A percentile compares a stretch with the other conserved stretches of the same genome.
Evolutionary conservation across 202 grass and related monocot species (phyloP).

Genomic region (Zoysia matrella): DNA sequence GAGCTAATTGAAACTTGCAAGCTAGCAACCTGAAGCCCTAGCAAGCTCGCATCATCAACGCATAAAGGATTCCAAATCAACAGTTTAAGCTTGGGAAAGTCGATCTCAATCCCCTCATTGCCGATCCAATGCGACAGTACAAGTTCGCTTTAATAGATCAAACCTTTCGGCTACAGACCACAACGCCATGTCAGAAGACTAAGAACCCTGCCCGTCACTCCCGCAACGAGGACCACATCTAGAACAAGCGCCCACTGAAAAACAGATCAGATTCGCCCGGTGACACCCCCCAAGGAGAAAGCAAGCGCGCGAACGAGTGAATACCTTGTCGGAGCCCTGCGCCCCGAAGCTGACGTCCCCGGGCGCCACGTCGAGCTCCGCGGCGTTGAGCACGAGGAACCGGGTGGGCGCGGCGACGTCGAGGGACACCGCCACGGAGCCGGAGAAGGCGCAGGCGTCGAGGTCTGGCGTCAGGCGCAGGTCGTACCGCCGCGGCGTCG

Average conservation of each 20-base stretch:
- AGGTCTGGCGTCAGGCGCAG: conserved; percentile 81
- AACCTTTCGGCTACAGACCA: background rate
- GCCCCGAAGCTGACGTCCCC: conserved; percentile 56
- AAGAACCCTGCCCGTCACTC: background rate
- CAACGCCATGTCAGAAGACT: background rate
- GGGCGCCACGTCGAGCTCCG: conserved; percentile 59
- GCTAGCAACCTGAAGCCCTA: background rate
- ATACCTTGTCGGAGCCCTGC: conserved; percentile 56
- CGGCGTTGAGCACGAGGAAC: conserved; percentile 88
- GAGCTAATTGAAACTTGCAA: background rate
- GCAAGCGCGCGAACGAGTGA: too few species aligned
- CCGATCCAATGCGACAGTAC: background rate
- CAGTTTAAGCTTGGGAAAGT: background rate
- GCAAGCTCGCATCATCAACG: background rate
- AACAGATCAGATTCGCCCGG: too few species aligned
- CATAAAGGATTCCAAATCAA: background rate
- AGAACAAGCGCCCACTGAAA: too few species aligned
- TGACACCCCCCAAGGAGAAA: too few species aligned
- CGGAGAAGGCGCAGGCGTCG: conserved; percentile 68
- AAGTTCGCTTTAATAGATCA: conserved; percentile 4
- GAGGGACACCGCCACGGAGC: conserved; percentile 53
- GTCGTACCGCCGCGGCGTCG: conserved; percentile 77
- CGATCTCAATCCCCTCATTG: background rate
- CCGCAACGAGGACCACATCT: background rate
- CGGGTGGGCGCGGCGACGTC: conserved; percentile 56